Evolutionary conservation across 345 rosid species (phyloP).

Genomic region (Aethionema arabicum): DNA sequence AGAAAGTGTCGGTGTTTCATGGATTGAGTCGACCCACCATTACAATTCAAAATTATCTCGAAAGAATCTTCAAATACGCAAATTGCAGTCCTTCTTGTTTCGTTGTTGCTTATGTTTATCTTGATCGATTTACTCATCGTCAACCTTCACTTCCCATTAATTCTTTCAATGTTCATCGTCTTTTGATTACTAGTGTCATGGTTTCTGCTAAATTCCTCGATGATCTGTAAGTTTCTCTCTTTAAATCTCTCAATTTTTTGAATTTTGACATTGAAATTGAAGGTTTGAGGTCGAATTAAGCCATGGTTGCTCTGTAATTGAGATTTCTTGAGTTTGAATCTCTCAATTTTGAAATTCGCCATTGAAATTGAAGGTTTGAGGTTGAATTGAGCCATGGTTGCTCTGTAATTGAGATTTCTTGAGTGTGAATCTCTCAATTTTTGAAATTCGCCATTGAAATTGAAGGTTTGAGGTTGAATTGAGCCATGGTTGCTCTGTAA

Average conservation of each 20-base stretch:
- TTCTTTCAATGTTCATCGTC: constrained; percentile 84
- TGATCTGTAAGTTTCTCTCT: constrained; percentile 59
- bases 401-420: no score
- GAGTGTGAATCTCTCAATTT: not conserved
- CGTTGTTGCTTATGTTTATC: constrained; percentile 83
- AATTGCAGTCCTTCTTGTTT: constrained; percentile 90
- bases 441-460: not conserved
- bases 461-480: no score
- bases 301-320: no score
- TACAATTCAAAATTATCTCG: constrained; percentile 68
- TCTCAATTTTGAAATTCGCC: not conserved
- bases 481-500: no score
- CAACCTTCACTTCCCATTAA: constrained; percentile 80
- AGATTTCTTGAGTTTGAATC: not conserved
- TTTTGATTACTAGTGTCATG: constrained; percentile 85
- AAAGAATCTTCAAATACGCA: constrained; percentile 82
- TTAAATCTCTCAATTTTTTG: not conserved
- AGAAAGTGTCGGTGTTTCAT: constrained; percentile 69
- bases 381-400: no score
- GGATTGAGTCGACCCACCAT: constrained; percentile 75
- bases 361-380: not conserved
- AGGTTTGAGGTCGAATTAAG: no score
- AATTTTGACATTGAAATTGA: not conserved
- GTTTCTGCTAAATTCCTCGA: constrained; percentile 91
- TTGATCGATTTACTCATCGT: constrained; percentile 70